These are phyloP conservation scores for Ampelocalamus luodianensis DNA, from an alignment of 176 grass and related monocot species.

Conservation along the genomic window DNA sequence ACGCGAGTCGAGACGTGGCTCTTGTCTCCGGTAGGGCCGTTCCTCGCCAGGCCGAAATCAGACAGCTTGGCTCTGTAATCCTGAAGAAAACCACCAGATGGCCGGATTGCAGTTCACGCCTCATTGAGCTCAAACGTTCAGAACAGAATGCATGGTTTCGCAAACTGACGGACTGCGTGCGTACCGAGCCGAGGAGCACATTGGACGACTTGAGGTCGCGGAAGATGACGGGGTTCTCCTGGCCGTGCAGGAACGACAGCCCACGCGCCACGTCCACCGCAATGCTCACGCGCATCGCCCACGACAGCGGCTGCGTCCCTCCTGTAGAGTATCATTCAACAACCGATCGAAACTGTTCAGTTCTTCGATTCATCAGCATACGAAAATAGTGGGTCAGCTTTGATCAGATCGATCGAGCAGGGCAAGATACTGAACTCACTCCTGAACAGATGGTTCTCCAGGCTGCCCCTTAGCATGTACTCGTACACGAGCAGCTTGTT, in stretches of 20 bases:
- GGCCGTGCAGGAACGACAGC: constrained; percentile 63
- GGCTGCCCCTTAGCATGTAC: constrained; percentile 83
- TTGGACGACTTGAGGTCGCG: constrained; percentile 93
- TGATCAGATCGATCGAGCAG: background rate
- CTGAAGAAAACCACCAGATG: background rate
- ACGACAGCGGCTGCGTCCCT: constrained; percentile 65
- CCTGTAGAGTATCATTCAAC: constrained; percentile 23
- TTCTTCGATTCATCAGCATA: background rate
- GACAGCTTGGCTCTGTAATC: constrained; percentile 82
- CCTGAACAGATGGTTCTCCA: constrained; percentile 95
- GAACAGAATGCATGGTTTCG: too few relatives aligned
- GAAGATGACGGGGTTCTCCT: constrained; percentile 71
- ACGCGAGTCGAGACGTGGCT: constrained; percentile 82
- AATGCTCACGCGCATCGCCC: constrained; percentile 59
- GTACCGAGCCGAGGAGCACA: constrained; percentile 62
- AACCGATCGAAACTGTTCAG: background rate
- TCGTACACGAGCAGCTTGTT: constrained; percentile 92
- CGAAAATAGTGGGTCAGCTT: background rate
- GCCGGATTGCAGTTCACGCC: background rate
- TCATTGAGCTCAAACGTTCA: background rate
- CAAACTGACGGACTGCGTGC: too few relatives aligned
- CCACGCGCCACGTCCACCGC: constrained; percentile 78
- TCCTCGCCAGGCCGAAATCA: constrained; percentile 78
- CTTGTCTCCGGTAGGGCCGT: constrained; percentile 69
- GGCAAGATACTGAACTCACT: constrained; percentile 33